Evolutionary conservation across 116 monocot genomes (phyloP).

Genomic region (Dioscorea cayenensis): DNA sequence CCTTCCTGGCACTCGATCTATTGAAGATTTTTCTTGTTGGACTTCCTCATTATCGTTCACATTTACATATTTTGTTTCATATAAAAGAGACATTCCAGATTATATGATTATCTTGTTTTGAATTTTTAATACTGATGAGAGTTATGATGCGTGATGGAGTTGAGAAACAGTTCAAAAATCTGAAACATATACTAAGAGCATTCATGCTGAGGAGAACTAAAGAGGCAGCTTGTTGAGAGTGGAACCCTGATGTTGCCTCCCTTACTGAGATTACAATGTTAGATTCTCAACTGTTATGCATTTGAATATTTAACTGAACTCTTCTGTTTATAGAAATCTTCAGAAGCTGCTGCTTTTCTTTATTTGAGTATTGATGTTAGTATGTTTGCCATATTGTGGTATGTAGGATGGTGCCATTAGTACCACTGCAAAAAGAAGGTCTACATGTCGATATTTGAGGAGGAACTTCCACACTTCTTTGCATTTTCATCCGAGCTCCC

Average conservation of each 20-base stretch:
- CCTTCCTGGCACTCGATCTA: no score
- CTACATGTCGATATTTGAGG: constrained; percentile 81
- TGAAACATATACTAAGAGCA: constrained; percentile 74
- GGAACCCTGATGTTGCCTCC: constrained; percentile 72
- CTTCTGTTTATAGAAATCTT: not conserved
- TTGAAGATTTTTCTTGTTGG: no score
- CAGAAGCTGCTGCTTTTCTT: not conserved
- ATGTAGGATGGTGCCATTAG: constrained; percentile 71
- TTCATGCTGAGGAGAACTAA: constrained; percentile 99
- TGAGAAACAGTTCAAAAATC: constrained; percentile 48
- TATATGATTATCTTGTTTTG: no score
- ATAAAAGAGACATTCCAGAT: no score
- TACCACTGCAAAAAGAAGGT: constrained; percentile 83
- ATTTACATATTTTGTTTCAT: no score
- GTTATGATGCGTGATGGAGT: constrained; percentile 20
- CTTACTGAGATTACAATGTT: constrained; percentile 91
- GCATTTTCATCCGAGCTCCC: constrained; percentile 50
- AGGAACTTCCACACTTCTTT: constrained; percentile 79
- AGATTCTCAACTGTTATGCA: constrained; percentile 14
- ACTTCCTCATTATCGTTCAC: no score
- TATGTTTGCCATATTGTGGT: not conserved
- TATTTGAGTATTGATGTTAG: not conserved
- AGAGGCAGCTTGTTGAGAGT: constrained; percentile 55
- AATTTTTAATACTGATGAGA: constrained; percentile 25
- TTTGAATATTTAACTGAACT: not conserved